Percentiles rank a stretch among this genome's conserved stretches.
Conservation (phyloP, 1,284 basidiomycete genomes). For the Flammula alnicola region DNA sequence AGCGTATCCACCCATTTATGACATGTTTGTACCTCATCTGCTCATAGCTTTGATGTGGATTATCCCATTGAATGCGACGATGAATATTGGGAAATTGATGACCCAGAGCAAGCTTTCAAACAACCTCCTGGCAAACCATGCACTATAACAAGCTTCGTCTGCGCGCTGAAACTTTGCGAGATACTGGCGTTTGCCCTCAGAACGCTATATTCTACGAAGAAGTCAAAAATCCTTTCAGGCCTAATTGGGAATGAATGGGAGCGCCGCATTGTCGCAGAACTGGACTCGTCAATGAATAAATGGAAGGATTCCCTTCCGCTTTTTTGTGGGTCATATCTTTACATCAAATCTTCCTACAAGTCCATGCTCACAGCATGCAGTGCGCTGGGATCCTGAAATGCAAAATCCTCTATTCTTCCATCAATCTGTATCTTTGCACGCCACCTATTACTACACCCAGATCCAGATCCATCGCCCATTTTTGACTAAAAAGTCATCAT, state of each 20-base stretch:
- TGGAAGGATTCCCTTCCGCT: conserved; percentile 66
- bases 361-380: conserved; percentile 30
- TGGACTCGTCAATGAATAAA: conserved; percentile 66
- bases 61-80: conserved; percentile 71
- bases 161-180: conserved; percentile 57
- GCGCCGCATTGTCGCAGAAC: conserved; percentile 57
- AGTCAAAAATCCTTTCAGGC: conserved; percentile 54
- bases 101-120: conserved; percentile 47
- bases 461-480: conserved; percentile 52
- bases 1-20: conserved; percentile 24
- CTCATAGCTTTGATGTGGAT: conserved; percentile 64
- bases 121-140: conserved; percentile 56
- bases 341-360: not conserved
- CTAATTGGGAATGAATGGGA: conserved; percentile 57
- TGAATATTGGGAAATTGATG: conserved; percentile 61
- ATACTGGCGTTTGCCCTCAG: conserved; percentile 61
- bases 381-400: conserved; percentile 65
- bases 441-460: conserved; percentile 62
- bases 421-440: conserved; percentile 63
- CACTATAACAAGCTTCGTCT: conserved; percentile 52
- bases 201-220: conserved; percentile 53
- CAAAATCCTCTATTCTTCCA: conserved; percentile 53
- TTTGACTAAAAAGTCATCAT: conserved; percentile 44
- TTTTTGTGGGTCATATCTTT: conserved; percentile 42
- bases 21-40: conserved; percentile 1